A percentile compares a stretch with the other conserved stretches of the same genome.
Conservation (phyloP, 2,329 filamentous ascomycete genomes). For the Cylindrodendrum hubeiense region DNA sequence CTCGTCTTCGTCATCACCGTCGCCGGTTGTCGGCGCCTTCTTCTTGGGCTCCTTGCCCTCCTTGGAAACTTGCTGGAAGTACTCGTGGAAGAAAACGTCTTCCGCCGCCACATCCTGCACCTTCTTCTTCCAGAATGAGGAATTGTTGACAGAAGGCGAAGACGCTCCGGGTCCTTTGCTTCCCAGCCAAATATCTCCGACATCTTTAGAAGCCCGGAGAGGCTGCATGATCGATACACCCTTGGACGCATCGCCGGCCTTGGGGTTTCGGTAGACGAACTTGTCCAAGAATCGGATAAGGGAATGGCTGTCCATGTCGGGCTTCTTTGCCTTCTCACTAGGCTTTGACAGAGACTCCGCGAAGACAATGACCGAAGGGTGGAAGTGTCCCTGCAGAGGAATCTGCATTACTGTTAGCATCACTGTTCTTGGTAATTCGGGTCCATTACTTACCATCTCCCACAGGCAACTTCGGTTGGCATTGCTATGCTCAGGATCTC, state of each 20-base stretch:
- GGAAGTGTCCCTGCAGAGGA: constrained; percentile 76
- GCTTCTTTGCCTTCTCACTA: constrained; percentile 83
- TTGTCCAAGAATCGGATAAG: constrained; percentile 97
- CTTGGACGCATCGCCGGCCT: constrained; percentile 74
- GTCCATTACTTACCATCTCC: constrained; percentile 76
- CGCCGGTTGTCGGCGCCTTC: constrained; percentile 56
- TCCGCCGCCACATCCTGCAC: constrained; percentile 88
- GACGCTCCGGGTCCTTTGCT: constrained; percentile 59
- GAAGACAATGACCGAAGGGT: constrained; percentile 91
- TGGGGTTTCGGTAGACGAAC: constrained; percentile 97
- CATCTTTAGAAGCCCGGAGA: constrained; percentile 66
- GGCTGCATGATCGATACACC: constrained; percentile 98
- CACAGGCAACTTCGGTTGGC: constrained; percentile 94
- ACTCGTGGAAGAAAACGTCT: constrained; percentile 98
- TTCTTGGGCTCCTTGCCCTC: constrained; percentile 66
- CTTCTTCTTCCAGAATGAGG: constrained; percentile 92
- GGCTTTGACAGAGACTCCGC: constrained; percentile 78
- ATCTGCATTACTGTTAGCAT: constrained; percentile 46
- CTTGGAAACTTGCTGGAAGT: constrained; percentile 85
- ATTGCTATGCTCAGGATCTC: constrained; percentile 91
- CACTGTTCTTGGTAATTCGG: background rate
- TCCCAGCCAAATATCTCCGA: constrained; percentile 68
- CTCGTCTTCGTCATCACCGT: constrained; percentile 67
- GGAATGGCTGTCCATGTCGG: constrained; percentile 89
- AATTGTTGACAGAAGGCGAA: constrained; percentile 76